Evolutionary conservation across 2,329 filamentous ascomycete species (phyloP).

Genomic region (Aureobasidium lini): DNA sequence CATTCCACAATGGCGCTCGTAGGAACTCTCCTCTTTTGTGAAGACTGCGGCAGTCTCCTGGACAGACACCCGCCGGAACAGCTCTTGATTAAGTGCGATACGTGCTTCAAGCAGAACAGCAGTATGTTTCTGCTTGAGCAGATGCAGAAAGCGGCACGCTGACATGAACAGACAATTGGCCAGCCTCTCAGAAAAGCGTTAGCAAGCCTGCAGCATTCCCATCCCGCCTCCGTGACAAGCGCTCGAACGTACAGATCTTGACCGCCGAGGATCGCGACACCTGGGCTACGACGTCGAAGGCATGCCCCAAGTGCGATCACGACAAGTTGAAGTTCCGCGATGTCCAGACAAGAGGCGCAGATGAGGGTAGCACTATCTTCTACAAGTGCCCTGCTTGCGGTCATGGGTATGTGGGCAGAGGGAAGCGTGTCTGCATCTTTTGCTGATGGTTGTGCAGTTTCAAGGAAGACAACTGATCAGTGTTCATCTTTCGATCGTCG

Average conservation of each 20-base stretch:
- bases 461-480: conserved; percentile 52
- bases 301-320: conserved; percentile 72
- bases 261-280: conserved; percentile 66
- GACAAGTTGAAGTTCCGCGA: conserved; percentile 79
- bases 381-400: conserved; percentile 77
- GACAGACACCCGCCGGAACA: conserved; percentile 71
- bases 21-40: conserved; percentile 87
- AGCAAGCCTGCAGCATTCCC: conserved; percentile 89
- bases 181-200: conserved; percentile 67
- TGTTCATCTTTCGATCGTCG: too few relatives aligned
- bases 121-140: conserved; percentile 42
- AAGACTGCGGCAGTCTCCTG: conserved; percentile 82
- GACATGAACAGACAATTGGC: background rate
- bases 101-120: conserved; percentile 78
- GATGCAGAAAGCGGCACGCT: background rate
- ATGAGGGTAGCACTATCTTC: conserved; percentile 91
- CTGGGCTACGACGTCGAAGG: conserved; percentile 59
- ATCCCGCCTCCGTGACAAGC: conserved; percentile 77
- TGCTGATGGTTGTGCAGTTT: background rate
- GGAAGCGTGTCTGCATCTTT: conserved; percentile 19
- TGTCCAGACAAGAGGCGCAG: conserved; percentile 80
- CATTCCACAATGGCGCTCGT: conserved; percentile 67
- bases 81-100: conserved; percentile 70
- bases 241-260: conserved; percentile 76
- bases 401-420: conserved; percentile 52